Base-by-base conservation (phyloP, 805 yeast genomes). In the Cyberlindnera mrakii region DNA sequence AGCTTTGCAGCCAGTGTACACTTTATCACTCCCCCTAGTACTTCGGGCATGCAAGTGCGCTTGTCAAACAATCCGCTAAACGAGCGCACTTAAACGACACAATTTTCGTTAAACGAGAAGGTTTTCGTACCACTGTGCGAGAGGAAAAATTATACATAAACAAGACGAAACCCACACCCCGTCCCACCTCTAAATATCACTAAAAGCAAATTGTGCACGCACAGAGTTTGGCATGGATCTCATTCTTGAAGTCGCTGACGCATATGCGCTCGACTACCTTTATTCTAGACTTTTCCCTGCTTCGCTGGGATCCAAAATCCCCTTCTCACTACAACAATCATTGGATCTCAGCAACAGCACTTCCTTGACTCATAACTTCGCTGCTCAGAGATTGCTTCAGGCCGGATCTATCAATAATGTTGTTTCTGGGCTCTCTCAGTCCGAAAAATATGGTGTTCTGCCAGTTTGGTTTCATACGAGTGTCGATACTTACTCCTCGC, bases 221-320 rank as follows among this genome's bases (percentile, higher is more conserved):
- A 36, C 9, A 11, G n/a, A 11, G 4, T 3, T 8, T 15, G 20
- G 14, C 45, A 91, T 93, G 99, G 99, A 93, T 82, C 70, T 93
- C 58, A 89, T 88, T 19, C 74, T 93, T 41, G 99, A 93, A 64
- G 68, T 79, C 19, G 66, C 71, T 37, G 99, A 93, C 65, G 72
- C 85, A 38, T 85, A 67, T 54, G 55, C 79, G 25, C 75, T 91
- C 40, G 99, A 93, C 67, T 72, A 70, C 60, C 67, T 78, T 15
- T 91, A 89, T 55, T 85, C 97, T 27, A 66, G 66, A 33, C 48
- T 78, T 3, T 67, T 87, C 37, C 96, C 96, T 14, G 68, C 72
- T 8, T 65, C 78, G 9, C 62, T 80, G 35, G 65, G 70, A 15
- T 58, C 58, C 15, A 59, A 59, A 23, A 54, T 71, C 43, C 67